Evolutionary conservation across 352 stramenopile species (phyloP).

Genomic region (Phytophthora fragariaefolia): DNA sequence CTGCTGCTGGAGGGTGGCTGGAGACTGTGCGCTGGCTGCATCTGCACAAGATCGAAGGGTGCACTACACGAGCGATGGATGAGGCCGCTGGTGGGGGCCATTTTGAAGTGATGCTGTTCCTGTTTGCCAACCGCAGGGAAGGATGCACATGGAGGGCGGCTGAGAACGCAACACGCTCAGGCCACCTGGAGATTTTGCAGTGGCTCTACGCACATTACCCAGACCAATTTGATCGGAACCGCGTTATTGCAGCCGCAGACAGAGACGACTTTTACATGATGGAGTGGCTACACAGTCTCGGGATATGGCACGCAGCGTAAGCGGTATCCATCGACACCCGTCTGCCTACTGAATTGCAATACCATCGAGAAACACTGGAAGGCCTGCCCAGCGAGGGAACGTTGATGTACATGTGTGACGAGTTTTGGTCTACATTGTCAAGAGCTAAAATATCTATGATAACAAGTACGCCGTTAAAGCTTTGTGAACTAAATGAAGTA

Average conservation of each 20-base stretch:
- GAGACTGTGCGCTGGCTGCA: conserved; percentile 40
- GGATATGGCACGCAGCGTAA: conserved; percentile 21
- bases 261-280: conserved; percentile 45
- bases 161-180: conserved; percentile 29
- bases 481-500: too few species aligned
- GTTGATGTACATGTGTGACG: conserved; percentile 21
- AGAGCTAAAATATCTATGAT: conserved; percentile 13
- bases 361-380: too few species aligned
- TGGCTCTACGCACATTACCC: conserved; percentile 34
- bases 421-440: conserved; percentile 17
- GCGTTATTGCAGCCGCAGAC: conserved; percentile 33
- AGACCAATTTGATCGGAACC: conserved; percentile 41
- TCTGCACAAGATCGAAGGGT: conserved; percentile 36
- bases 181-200: conserved; percentile 38
- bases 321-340: conserved; percentile 12
- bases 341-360: too few species aligned
- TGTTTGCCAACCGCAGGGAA: conserved; percentile 30
- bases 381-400: conserved; percentile 3
- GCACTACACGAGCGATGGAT: conserved; percentile 46
- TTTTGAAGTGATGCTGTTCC: conserved; percentile 45
- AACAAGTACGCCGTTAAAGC: conserved; percentile 1
- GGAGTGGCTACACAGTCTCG: conserved; percentile 40
- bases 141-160: conserved; percentile 39
- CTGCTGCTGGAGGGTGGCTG: conserved; percentile 33
- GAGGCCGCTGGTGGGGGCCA: conserved; percentile 39